Evolutionary conservation across 2,329 filamentous ascomycete genomes (phyloP), one percentile per base, ranked within the genome.

Genomic region (Botrytis cinerea): DNA sequence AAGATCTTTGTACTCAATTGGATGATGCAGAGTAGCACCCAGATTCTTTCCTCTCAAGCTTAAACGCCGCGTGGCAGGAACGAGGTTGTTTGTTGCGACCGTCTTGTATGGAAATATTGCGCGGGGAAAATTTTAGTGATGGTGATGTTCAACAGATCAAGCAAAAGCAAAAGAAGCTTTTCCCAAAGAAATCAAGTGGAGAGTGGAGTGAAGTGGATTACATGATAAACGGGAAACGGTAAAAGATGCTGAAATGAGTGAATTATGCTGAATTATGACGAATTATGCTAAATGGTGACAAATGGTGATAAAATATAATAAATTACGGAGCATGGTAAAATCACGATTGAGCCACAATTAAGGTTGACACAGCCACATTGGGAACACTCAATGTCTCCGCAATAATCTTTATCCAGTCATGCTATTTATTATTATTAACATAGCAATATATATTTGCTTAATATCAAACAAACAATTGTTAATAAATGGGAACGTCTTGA

Each of bases 41-140:
- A 59, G 38, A 45, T 1, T 43, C 43, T 28, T 64, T 46, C 20
- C n/a, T 46, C 63, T 70, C n/a, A 48, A 71, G 28, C 48, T 72
- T 72, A 43, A 28, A 67, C 70, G 28, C 61, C 61, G 61, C 70
- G 70, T 72, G 70, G 70, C 48, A 72, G 70, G 70, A 72, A 72
- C 48, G 70, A 71, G 70, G 70, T 54, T 46, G 48, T 45, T 51
- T 68, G 46, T 68, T 63, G 61, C 59, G 25, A 61, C n/a, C 16
- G 45, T 51, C 25, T 35, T 46, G 32, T n/a, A n/a, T 51, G n/a
- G 48, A 14, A 14, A 43, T 51, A 5, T 62, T 51, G 60, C 70
- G 70, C 70, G 70, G 70, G 60, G 70, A 64, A 57, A 57, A 43
- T 40, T 64, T 64, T 64, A 32, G 35, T 54, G 51, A 16, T 14